Evolutionary conservation across 2,329 filamentous ascomycete species (phyloP).

Genomic region (Sclerotinia sclerotiorum): DNA sequence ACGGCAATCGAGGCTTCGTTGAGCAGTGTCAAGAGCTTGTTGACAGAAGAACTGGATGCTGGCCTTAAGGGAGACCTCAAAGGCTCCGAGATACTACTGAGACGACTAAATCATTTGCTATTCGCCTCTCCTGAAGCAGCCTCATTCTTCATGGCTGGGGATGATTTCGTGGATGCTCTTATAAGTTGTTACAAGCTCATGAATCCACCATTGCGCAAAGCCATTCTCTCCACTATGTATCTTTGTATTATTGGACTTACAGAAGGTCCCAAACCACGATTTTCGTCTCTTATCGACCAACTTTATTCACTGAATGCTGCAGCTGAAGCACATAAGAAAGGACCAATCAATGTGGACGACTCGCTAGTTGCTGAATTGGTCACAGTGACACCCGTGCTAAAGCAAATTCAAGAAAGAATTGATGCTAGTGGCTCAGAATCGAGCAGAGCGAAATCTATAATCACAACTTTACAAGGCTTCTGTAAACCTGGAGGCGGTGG

Average conservation of each 20-base stretch:
- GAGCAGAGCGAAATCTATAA: constrained; percentile 58
- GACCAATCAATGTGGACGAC: constrained; percentile 57
- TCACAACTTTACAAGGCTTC: constrained; percentile 60
- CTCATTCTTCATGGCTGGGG: constrained; percentile 73
- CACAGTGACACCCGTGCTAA: constrained; percentile 74
- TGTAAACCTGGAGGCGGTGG: constrained; percentile 54
- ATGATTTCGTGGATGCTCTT: constrained; percentile 82
- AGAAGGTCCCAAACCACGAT: constrained; percentile 64
- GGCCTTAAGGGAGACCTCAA: constrained; percentile 57
- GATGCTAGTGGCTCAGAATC: constrained; percentile 51
- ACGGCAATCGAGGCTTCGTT: constrained; percentile 55
- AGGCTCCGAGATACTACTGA: constrained; percentile 54
- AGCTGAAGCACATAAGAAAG: constrained; percentile 62
- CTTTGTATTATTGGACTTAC: constrained; percentile 71
- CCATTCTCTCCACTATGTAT: constrained; percentile 71
- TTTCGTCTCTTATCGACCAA: constrained; percentile 76
- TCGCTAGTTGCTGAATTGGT: constrained; percentile 81
- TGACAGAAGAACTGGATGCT: constrained; percentile 63
- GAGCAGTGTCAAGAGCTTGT: constrained; percentile 57
- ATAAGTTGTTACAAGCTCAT: constrained; percentile 63
- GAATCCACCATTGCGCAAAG: constrained; percentile 62
- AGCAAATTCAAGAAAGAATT: constrained; percentile 57
- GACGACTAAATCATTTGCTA: constrained; percentile 62
- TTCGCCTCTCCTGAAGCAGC: constrained; percentile 58
- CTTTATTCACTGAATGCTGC: constrained; percentile 76